Base-by-base conservation (phyloP, 2,329 filamentous ascomycete genomes). In the Exophiala viscosa region DNA sequence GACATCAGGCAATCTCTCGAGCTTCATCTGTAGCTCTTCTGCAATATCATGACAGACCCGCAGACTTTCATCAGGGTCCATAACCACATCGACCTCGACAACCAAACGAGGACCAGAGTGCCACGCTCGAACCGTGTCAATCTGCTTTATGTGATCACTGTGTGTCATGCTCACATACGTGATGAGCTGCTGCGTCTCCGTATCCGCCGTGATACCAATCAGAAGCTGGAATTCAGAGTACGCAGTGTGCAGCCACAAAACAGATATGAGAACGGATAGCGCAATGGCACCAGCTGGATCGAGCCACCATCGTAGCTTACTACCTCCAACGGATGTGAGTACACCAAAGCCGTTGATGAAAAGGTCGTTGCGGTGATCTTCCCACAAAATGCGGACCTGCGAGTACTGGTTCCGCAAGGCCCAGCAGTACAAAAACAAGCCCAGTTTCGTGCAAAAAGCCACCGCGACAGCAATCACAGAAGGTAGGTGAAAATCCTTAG, bases 161-260 rank as follows among this genome's bases (percentile, higher is more conserved):
- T 97, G 93, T 7, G 92, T 97, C 75, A 97, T 85, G 76, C 88
- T 90, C 62, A 95, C 88, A 71, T 99, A 99, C 0, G 93, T 97
- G 67, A 97, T 95, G 61, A 96, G 84, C 71, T 96, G 91, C 70
- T 96, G 85, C 68, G 85, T 91, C 64, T 90, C 83, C 7, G 90
- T 88, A 48, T 89, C 85, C 1, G 92, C 91, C 1, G 87, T 87
- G 2, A 95, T 88, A 43, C 93, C 93, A 43, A 99, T 90, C 5
- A 99, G 79, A 32, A 96, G 79, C 68, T 95, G 78, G 70, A 97
- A 97, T 73, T 99, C 92, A 51, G 80, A 79, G 64, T 90, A 95
- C 0, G 91, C 90, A 0, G 92, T 96, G 57, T 82, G 79, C 34
- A 90, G 75, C 93, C 93, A 99, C 55, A 96, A 79, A 45, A 72